phyloP scores from a whole-genome alignment of 1,284 basidiomycete genomes.

The Coriolopsis trogii region DNA sequence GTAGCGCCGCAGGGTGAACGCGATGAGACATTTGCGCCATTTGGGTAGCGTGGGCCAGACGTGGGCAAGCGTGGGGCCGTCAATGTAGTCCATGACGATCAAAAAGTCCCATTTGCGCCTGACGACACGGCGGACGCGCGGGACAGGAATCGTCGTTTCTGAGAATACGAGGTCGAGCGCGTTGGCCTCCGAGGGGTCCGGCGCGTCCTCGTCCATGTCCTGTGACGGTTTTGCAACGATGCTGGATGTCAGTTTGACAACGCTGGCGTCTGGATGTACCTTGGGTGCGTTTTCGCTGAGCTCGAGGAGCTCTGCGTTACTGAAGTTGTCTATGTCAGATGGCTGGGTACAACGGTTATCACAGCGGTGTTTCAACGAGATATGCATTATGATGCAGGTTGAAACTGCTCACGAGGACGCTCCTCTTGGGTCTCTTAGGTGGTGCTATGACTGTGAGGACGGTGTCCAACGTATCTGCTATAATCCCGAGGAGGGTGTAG shows the following conservation, averaged over 20 bases:
- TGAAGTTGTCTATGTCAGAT: constrained; percentile 3
- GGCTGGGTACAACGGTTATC: not conserved
- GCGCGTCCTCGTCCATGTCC: constrained; percentile 3
- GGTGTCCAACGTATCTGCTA: constrained; percentile 3
- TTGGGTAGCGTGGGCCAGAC: constrained; percentile 29
- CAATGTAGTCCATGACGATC: constrained; percentile 31
- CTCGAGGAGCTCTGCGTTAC: constrained; percentile 2
- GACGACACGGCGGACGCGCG: constrained; percentile 24
- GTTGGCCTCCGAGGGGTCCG: constrained; percentile 19
- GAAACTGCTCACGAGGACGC: not conserved
- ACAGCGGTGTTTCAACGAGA: not conserved
- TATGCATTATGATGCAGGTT: not conserved
- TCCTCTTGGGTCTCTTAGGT: not conserved
- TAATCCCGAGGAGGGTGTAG: not conserved
- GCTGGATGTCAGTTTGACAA: not conserved
- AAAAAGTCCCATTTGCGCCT: constrained; percentile 5
- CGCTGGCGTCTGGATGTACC: not conserved
- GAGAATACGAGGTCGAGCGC: constrained; percentile 23
- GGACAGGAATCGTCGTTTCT: constrained; percentile 29
- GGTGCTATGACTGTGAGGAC: not conserved
- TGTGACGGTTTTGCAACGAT: constrained; percentile 3
- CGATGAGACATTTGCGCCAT: constrained; percentile 15
- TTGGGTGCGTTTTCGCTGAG: not conserved
- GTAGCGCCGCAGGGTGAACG: constrained; percentile 33
- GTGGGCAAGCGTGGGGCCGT: constrained; percentile 26